Evolutionary conservation across 495 filamentous ascomycete genomes (phyloP).

Genomic region (Hypoxylon lienhwacheense): DNA sequence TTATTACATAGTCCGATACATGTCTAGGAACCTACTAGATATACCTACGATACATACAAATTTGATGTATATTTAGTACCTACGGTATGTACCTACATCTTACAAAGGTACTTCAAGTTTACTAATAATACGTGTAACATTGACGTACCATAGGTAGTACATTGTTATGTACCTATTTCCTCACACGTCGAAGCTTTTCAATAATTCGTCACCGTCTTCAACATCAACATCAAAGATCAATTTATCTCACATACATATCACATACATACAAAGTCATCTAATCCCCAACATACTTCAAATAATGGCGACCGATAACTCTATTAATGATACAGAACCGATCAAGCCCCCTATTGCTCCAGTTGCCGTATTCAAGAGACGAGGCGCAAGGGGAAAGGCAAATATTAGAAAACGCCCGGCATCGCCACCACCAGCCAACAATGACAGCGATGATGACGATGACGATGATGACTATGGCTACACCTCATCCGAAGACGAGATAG

Average conservation of each 20-base stretch:
- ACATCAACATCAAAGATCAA: too few relatives aligned
- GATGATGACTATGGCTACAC: too few relatives aligned
- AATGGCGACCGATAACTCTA: slow-evolving; percentile 35
- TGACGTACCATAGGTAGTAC: too few relatives aligned
- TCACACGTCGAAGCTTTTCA: too few relatives aligned
- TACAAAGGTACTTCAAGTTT: background rate
- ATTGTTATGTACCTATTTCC: background rate
- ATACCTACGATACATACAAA: background rate
- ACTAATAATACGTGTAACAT: too few relatives aligned
- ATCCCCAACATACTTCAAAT: slow-evolving; percentile 2
- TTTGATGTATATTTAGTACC: background rate
- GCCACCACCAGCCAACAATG: slow-evolving; percentile 67
- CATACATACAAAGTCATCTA: background rate
- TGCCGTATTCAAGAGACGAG: slow-evolving; percentile 85
- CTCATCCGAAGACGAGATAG: slow-evolving; percentile 76
- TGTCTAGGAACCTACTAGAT: background rate
- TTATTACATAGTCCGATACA: background rate
- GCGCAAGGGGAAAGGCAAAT: slow-evolving; percentile 71
- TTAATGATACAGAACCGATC: slow-evolving; percentile 29
- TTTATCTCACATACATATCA: too few relatives aligned
- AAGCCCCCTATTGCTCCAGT: slow-evolving; percentile 48
- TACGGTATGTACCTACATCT: background rate
- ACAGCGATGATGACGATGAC: slow-evolving; percentile 49
- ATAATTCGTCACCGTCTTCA: too few relatives aligned
- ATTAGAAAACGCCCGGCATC: slow-evolving; percentile 82